These are phyloP conservation scores for Colletotrichum lupini DNA, from an alignment of 2,329 filamentous ascomycete species.

Conservation along the genomic window DNA sequence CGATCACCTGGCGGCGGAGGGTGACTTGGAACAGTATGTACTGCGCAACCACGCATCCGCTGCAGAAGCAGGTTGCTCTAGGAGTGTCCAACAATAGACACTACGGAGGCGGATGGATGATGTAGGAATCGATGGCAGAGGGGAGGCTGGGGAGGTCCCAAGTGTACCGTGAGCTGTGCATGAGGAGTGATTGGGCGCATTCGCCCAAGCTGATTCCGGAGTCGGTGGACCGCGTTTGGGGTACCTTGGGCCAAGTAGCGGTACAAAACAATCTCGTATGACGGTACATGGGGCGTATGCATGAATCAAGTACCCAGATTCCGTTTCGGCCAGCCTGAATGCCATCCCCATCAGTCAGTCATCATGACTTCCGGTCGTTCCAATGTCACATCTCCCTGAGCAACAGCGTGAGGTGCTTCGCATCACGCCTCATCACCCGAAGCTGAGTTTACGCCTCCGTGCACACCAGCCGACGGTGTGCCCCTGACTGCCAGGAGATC, in stretches of 20 bases:
- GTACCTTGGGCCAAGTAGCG: conserved; percentile 40
- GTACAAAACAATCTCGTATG: conserved; percentile 41
- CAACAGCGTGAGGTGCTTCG: conserved; percentile 9
- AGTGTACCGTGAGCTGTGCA: conserved; percentile 16
- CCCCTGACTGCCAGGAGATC: neutral
- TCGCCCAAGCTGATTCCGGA: conserved; percentile 25
- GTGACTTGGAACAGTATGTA: neutral
- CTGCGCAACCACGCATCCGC: neutral
- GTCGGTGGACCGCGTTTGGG: conserved; percentile 19
- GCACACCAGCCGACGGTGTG: neutral
- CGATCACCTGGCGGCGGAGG: neutral
- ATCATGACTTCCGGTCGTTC: conserved; percentile 23
- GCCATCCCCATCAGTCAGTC: conserved; percentile 26
- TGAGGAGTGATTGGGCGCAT: conserved; percentile 30
- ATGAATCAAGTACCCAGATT: conserved; percentile 43
- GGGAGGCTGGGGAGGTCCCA: conserved; percentile 18
- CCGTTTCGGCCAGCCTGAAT: conserved; percentile 20
- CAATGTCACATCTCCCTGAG: conserved; percentile 27
- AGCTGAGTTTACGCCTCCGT: neutral
- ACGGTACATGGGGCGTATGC: conserved; percentile 42
- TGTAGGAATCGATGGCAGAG: neutral
- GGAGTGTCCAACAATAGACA: neutral
- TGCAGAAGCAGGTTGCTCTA: neutral
- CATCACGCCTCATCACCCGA: neutral
- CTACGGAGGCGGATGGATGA: neutral